Percentiles rank a stretch among this genome's conserved stretches.
phyloP scores from a whole-genome alignment of 768 basidiomycete genomes.

The Tulasnella sp. region DNA sequence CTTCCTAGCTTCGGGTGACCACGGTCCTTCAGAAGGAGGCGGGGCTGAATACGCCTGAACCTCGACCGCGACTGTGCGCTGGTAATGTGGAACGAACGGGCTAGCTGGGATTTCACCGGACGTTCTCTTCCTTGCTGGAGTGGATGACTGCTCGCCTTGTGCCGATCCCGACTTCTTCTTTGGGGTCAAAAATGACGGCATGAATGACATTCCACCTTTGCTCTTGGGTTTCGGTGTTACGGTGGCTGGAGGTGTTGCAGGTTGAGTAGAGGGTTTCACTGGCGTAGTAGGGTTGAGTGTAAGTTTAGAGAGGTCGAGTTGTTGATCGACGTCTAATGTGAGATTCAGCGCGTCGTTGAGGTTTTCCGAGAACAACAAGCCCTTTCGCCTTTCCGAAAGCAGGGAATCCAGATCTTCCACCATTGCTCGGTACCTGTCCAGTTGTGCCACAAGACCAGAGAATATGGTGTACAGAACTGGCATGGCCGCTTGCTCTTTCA shows the following conservation, averaged over 20 bases:
- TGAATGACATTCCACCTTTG: conserved; percentile 17
- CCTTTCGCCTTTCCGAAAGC: conserved; percentile 79
- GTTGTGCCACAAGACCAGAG: conserved; percentile 71
- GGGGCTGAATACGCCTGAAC: conserved; percentile 69
- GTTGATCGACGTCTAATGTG: conserved; percentile 54
- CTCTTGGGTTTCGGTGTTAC: conserved; percentile 33
- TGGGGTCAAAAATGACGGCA: conserved; percentile 23
- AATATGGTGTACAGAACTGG: conserved; percentile 81
- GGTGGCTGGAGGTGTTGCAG: conserved; percentile 34
- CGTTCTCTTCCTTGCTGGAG: conserved; percentile 41
- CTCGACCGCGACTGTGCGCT: conserved; percentile 63
- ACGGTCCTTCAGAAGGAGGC: conserved; percentile 55
- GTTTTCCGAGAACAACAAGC: conserved; percentile 87
- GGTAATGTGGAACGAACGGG: conserved; percentile 84
- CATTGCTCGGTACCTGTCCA: conserved; percentile 71
- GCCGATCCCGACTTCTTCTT: conserved; percentile 4
- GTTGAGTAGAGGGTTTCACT: conserved; percentile 40
- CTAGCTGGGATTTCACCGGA: conserved; percentile 48
- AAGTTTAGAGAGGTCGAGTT: conserved; percentile 43
- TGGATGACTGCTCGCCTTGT: not conserved
- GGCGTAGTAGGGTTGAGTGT: conserved; percentile 37
- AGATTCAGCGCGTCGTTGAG: conserved; percentile 82
- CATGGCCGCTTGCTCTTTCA: conserved; percentile 61
- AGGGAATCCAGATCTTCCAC: conserved; percentile 81
- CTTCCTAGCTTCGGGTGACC: conserved; percentile 49